Evolutionary conservation across 345 rosid genomes (phyloP), one percentile per base, ranked within the genome.

Genomic region (Syzygium grande): DNA sequence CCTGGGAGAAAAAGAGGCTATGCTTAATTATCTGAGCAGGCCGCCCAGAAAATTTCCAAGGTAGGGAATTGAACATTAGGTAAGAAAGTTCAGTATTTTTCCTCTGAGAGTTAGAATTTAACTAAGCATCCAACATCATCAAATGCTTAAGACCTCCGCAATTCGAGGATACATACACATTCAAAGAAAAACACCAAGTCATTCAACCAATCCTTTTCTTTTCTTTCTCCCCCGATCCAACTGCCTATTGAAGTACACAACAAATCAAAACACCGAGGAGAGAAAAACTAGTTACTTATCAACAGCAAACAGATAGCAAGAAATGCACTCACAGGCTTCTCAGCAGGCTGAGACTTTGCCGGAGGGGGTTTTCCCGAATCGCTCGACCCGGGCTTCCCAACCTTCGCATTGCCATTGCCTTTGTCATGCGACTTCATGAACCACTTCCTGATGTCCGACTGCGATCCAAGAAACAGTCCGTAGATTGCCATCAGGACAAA

Each of bases 381-480:
- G 43, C 88, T 68, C 1, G 91, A 87, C 25, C 91, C 88, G 46
- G 95, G 51, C 63, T 92, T 91, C 58, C 89, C 91, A 29, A 89
- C 87, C 89, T 89, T 92, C 9, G 92, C 92, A 90, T 30, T 89
- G 65, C 88, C 95, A 87, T 91, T 94, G 78, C 93, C 94, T 88
- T 94, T 96, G n/a, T 93, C 94, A 88, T 98, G 99, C 3, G 99
- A 90, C 94, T 96, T 98, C 97, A 96, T 91, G 56, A 98, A 94
- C 99, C 99, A 98, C 90, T 96, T 98, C 91, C 99, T 92, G 89
- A 98, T 98, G 92, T 96, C 99, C 29, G 97, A 95, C 99, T 97
- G 94, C 88, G 89, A 91, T 86, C 68, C 88, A 87, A 86, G 87
- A 87, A 87, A 84, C 52, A 83, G 80, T 19, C 14, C 80, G 80